Evolutionary conservation across 75 land plant genomes (phyloP).

Genomic region (Pinus tabuliformis): DNA sequence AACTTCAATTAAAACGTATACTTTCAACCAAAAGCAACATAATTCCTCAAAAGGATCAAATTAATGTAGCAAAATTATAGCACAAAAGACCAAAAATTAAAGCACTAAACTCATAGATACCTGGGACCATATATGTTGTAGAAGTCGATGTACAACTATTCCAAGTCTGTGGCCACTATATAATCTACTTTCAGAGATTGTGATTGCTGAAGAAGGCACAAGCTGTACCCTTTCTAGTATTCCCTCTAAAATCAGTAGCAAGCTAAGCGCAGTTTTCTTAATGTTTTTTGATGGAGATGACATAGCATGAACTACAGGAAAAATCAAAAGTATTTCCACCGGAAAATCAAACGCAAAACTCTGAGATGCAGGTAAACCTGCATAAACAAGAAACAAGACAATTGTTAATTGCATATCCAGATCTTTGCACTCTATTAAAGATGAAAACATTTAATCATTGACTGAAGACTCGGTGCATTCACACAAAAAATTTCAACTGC

Average conservation of each 20-base stretch:
- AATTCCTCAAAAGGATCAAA: no score
- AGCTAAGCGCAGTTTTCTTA: constrained; percentile 47
- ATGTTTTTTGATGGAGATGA: constrained; percentile 65
- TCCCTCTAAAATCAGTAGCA: constrained; percentile 42
- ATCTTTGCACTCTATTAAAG: no score
- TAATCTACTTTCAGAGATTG: neutral
- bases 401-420: no score
- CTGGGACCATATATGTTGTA: constrained; percentile 48
- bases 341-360: neutral
- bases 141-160: constrained; percentile 31
- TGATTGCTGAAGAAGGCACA: constrained; percentile 1
- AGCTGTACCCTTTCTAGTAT: constrained; percentile 11
- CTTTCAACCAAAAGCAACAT: no score
- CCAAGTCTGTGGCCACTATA: constrained; percentile 23
- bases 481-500: no score
- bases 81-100: neutral
- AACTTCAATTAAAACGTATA: no score
- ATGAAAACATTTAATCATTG: no score
- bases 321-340: constrained; percentile 38
- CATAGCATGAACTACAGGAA: constrained; percentile 52
- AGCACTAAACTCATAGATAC: constrained; percentile 11
- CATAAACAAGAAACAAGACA: neutral
- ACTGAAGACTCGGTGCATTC: no score
- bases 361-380: neutral
- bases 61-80: neutral